phyloP scores from a whole-genome alignment of 2,329 filamentous ascomycete species.

The Botrytis medusae region DNA sequence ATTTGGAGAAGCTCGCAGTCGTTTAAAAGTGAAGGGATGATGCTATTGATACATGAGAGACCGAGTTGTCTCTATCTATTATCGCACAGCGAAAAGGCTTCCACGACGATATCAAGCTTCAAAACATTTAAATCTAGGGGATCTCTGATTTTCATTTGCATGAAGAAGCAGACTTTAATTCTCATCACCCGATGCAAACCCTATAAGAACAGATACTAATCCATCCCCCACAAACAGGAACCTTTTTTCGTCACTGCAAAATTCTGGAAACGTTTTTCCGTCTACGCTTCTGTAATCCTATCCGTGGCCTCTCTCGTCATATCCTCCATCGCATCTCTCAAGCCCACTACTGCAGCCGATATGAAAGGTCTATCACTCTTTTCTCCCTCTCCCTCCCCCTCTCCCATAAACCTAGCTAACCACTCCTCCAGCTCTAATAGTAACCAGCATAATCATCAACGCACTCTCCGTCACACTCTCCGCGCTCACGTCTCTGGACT shows the following conservation, averaged over 20 bases:
- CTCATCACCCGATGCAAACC: not conserved
- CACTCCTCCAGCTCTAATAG: slow-evolving; percentile 26
- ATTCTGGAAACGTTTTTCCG: slow-evolving; percentile 36
- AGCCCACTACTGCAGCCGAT: not conserved
- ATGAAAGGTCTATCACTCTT: slow-evolving; percentile 23
- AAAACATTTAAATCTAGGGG: not conserved
- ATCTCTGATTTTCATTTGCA: no score
- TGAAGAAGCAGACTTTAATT: not conserved
- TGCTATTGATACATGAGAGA: not conserved
- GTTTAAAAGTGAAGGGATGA: no score
- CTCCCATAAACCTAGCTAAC: not conserved
- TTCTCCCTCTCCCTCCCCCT: no score
- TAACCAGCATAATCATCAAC: slow-evolving; percentile 33
- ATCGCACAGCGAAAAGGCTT: fast-evolving
- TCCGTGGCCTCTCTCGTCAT: slow-evolving; percentile 29
- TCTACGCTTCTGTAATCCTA: slow-evolving; percentile 29
- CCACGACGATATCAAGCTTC: not conserved
- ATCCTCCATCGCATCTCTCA: slow-evolving; percentile 27
- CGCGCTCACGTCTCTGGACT: slow-evolving; percentile 34
- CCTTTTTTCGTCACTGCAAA: slow-evolving; percentile 28
- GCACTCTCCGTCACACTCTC: slow-evolving; percentile 29
- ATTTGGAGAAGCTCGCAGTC: not conserved
- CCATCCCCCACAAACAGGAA: not conserved
- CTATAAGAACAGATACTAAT: not conserved
- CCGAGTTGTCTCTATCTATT: not conserved